A percentile compares a stretch with the other conserved stretches of the same genome.
These are phyloP conservation scores for Chondrostereum purpureum DNA, from an alignment of 1,284 basidiomycete genomes.

Conservation along the genomic window DNA sequence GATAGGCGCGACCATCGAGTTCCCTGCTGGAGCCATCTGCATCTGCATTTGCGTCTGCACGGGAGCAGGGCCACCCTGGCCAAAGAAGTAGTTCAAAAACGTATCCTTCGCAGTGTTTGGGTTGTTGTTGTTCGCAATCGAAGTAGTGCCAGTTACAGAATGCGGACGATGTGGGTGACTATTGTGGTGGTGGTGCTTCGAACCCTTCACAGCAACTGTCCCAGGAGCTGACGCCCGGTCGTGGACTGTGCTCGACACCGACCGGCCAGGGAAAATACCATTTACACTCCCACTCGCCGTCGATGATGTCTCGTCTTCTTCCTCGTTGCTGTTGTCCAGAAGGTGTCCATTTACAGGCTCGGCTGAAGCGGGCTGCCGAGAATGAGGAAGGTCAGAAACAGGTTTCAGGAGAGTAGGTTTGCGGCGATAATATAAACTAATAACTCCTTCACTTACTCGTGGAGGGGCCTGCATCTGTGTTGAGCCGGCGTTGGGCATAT, in stretches of 20 bases:
- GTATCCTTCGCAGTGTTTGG: conserved; percentile 71
- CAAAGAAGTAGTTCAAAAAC: conserved; percentile 95
- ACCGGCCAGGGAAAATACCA: conserved; percentile 46
- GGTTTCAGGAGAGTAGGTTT: too few relatives aligned
- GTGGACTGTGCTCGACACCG: conserved; percentile 75
- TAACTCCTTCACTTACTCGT: conserved; percentile 39
- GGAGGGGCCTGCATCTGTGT: conserved; percentile 29
- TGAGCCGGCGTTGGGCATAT: not conserved
- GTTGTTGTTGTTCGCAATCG: conserved; percentile 27
- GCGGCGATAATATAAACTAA: conserved; percentile 2
- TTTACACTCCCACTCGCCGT: conserved; percentile 40
- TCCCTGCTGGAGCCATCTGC: conserved; percentile 14
- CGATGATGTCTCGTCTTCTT: conserved; percentile 33
- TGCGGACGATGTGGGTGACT: conserved; percentile 22
- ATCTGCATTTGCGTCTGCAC: conserved; percentile 27
- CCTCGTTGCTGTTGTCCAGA: conserved; percentile 52
- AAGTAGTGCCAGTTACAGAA: conserved; percentile 22
- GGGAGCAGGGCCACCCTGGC: conserved; percentile 70
- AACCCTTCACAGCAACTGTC: conserved; percentile 15
- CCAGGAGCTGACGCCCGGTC: conserved; percentile 47
- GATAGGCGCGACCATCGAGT: conserved; percentile 26
- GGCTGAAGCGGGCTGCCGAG: conserved; percentile 44
- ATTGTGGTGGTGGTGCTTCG: conserved; percentile 24
- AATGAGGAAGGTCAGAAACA: conserved; percentile 10
- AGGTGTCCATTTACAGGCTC: conserved; percentile 52